These are phyloP conservation scores for Fusarium sp. DNA, from an alignment of 2,329 filamentous ascomycete genomes.

Conservation along the genomic window DNA sequence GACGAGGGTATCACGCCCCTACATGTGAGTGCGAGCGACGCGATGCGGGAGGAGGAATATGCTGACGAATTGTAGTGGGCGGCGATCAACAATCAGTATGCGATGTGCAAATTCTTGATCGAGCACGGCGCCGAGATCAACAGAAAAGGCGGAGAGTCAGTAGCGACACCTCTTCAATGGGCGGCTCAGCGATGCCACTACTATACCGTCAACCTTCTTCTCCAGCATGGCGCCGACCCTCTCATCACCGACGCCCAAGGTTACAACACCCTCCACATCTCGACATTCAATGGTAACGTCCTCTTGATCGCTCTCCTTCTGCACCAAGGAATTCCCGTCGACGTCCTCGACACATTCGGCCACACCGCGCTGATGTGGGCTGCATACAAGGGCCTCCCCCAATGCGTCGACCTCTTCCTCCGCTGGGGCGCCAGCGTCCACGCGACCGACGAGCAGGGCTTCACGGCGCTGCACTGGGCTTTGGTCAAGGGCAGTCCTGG, in stretches of 20 bases:
- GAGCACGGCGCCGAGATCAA: conserved; percentile 89
- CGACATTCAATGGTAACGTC: conserved; percentile 96
- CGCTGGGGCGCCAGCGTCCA: conserved; percentile 97
- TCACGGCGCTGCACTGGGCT: conserved; percentile 96
- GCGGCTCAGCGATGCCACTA: conserved; percentile 96
- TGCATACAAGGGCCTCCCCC: conserved; percentile 95
- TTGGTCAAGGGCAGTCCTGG: conserved; percentile 90
- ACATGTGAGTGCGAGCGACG: conserved; percentile 72
- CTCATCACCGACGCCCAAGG: conserved; percentile 93
- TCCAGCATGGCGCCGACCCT: conserved; percentile 91
- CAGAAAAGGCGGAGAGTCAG: conserved; percentile 92
- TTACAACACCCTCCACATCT: conserved; percentile 97
- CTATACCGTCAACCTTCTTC: conserved; percentile 92
- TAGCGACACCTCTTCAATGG: conserved; percentile 96
- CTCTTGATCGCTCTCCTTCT: conserved; percentile 88
- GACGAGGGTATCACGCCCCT: conserved; percentile 95
- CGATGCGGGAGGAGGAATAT: background rate
- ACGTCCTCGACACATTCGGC: conserved; percentile 87
- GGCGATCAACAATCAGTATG: conserved; percentile 98
- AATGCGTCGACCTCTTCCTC: conserved; percentile 90
- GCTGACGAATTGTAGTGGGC: conserved; percentile 77
- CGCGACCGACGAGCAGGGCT: conserved; percentile 88
- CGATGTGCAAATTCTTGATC: conserved; percentile 95
- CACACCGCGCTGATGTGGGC: conserved; percentile 99
- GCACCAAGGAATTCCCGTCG: conserved; percentile 95